A percentile compares a stretch with the other conserved stretches of the same genome.
phyloP scores from a whole-genome alignment of 345 rosid genomes.

The Eucalyptus fibrosa region DNA sequence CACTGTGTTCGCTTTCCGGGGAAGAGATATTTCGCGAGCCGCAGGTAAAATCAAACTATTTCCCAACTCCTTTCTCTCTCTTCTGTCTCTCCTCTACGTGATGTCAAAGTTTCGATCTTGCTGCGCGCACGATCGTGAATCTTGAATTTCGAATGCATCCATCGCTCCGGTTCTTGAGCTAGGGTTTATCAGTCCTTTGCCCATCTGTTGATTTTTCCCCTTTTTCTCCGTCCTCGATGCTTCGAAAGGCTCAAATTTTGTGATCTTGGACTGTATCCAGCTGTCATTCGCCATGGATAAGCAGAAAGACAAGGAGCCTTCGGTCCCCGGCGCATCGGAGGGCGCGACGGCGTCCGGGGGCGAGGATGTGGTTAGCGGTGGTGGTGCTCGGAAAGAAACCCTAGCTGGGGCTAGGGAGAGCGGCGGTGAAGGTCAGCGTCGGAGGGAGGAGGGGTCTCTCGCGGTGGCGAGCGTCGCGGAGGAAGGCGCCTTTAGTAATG shows the following conservation, averaged over 20 bases:
- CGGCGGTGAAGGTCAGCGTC: neutral
- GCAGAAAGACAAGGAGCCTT: neutral
- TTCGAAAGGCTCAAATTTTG: neutral
- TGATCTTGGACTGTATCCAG: neutral
- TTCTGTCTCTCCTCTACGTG: neutral
- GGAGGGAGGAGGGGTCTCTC: neutral
- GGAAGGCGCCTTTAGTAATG: conserved; percentile 17
- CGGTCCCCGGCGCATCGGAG: neutral
- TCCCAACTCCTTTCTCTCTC: neutral
- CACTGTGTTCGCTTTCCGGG: neutral
- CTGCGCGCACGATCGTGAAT: neutral
- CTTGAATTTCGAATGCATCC: neutral
- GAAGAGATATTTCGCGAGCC: neutral
- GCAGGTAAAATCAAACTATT: neutral
- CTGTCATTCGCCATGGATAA: neutral
- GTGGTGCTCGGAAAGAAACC: neutral
- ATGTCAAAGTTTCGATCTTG: neutral
- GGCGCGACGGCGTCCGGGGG: neutral
- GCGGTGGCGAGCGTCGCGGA: neutral
- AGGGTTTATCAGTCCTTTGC: neutral
- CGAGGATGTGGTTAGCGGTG: neutral
- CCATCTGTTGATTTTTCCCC: neutral
- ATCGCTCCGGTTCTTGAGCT: neutral
- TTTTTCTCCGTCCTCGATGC: neutral
- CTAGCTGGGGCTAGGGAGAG: neutral